Evolutionary conservation across 1,284 basidiomycete species (phyloP).

Genomic region (Cystobasidium sp.): DNA sequence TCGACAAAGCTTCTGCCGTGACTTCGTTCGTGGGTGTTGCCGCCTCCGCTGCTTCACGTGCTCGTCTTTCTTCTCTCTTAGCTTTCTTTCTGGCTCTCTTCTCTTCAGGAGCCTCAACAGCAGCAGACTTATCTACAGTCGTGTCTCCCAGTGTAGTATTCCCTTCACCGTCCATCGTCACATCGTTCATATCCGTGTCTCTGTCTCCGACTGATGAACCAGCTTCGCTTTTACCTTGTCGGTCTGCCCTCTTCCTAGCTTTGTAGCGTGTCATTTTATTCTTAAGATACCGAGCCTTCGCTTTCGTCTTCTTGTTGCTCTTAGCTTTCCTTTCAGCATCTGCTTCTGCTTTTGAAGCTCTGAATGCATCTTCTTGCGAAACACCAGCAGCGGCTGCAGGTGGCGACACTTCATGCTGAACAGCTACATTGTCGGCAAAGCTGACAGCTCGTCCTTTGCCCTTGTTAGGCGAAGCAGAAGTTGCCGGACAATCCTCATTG

Average conservation of each 20-base stretch:
- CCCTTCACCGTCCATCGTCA: not conserved
- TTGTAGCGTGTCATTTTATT: slow-evolving; percentile 35
- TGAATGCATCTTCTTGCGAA: slow-evolving; percentile 26
- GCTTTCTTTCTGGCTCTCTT: slow-evolving; percentile 38
- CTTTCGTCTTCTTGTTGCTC: slow-evolving; percentile 26
- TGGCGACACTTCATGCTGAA: not conserved
- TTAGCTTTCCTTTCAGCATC: not conserved
- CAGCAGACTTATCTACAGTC: not conserved
- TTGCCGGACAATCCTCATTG: not conserved
- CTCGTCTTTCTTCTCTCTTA: slow-evolving; percentile 29
- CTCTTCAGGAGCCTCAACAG: slow-evolving; percentile 12
- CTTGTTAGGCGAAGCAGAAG: slow-evolving; percentile 7
- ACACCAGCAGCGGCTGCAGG: not conserved
- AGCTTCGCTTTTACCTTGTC: slow-evolving; percentile 16
- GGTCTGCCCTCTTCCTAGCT: slow-evolving; percentile 30
- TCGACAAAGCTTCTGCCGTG: not conserved
- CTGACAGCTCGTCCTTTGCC: slow-evolving; percentile 41
- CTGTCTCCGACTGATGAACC: slow-evolving; percentile 9
- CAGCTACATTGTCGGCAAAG: slow-evolving; percentile 13
- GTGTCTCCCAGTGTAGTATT: not conserved
- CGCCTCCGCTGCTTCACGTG: not conserved
- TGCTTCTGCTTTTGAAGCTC: not conserved
- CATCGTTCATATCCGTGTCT: slow-evolving; percentile 15
- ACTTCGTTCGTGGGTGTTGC: not conserved
- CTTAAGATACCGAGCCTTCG: slow-evolving; percentile 36